Base-by-base conservation (phyloP, 2,329 filamentous ascomycete species). In the Ilyonectria destructans region DNA sequence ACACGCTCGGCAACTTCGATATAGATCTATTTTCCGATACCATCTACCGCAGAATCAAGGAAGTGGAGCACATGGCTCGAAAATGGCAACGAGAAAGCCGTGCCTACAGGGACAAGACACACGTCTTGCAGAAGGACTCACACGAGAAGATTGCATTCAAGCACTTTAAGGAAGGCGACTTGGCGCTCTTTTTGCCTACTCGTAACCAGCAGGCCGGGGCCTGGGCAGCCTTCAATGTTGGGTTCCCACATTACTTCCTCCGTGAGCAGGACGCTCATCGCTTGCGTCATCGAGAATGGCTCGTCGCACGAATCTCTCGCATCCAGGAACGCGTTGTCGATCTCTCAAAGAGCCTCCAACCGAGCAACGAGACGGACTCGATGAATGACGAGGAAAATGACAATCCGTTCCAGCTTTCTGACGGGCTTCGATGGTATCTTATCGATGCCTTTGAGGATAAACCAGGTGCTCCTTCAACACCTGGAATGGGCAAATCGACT, bases 151-250 rank as follows among this genome's bases (percentile, higher is more conserved):
- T 99, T 77, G 95, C 96, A 2, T 98, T 96, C 79, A 92, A 92
- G 68, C 92, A 96, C 58, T 99, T 99, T 85, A 98, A 98, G 78
- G 95, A 98, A 80, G 96, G 96, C 8, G 96, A 99, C 77, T 87
- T 99, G 15, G 96, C 96, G 13, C 82, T 99, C 2, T 99, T 99
- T 84, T 84, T 99, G 46, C 96, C 96, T 0, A 99, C 96, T 0
- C 89, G 96, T 40, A 98, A 98, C 78, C 95, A 98, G 81, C 93
- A 93, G 43, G 96, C 95, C 5, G 93, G 96, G 17, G 96, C 96
- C 1, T 99, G 96, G 96, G 96, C 96, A 6, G 96, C 96, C 1
- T 99, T 99, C 87, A 99, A 99, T 76, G 93, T 99, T 35, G 96
- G 95, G 1, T 97, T 96, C 68, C 96, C 96, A 9, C 96, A 99